Base-by-base conservation (phyloP, 306 rosid genomes). In the Bauhinia variegata region DNA sequence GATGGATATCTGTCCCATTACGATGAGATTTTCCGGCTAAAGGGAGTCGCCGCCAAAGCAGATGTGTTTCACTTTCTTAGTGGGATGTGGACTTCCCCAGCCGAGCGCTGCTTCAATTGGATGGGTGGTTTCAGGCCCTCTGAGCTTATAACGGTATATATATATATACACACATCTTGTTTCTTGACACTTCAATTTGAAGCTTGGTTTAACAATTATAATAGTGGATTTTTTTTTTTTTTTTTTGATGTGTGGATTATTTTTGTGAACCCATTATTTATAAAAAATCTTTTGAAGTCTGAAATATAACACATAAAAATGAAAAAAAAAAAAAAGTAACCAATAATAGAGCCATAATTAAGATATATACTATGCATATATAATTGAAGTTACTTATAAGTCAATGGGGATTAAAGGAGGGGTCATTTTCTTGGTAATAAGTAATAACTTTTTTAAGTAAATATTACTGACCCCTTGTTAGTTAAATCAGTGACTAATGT, bases 61-160 rank as follows among this genome's bases (percentile, higher is more conserved):
- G 98, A 93, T 48, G 98, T 89, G n/a, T 88, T 93, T 60, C 98
- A 93, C 54, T 89, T 93, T 16, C 76, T 83, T 0, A 89, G 85
- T n/a, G 98, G 98, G 28, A 67, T 78, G 79, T 93, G 98, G 98
- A 68, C 82, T 54, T 68, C 91, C n/a, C 88, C 95, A 2, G 96
- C 92, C 9, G 99, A 95, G 67, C 82, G 96, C 33, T 91, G 92
- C 84, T 90, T 95, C 91, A 85, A 86, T 11, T 90, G 99, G 97
- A 86, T 95, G 12, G 99, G 97, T 14, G 99, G 99, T 32, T 90
- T 95, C 31, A 78, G 80, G 63, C 97, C 99, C 42, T 88, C 99
- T 0, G 96, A 95, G 0, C 92, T 95, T 75, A 90, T 93, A 53
- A 79, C 79, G 83, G 98, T 92, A 71, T 46, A 37, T 44, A 2